Percentiles rank a stretch among this genome's conserved stretches.
Conservation (phyloP, 345 rosid species). For the Eucalyptus lansdowneana region DNA sequence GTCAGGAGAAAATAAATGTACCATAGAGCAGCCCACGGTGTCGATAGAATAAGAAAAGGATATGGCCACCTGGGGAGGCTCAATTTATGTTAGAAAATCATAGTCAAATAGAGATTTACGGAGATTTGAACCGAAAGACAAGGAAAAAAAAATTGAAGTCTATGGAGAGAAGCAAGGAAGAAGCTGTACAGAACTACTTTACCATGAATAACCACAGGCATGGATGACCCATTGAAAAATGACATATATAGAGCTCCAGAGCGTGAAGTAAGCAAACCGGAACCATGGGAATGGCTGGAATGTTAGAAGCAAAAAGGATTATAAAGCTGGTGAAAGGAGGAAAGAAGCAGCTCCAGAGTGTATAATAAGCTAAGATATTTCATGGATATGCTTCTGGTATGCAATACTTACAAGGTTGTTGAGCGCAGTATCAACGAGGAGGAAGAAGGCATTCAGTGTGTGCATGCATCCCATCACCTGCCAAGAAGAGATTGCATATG, state of each 20-base stretch:
- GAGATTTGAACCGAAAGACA: neutral
- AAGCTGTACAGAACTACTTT: neutral
- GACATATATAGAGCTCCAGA: conserved; percentile 69
- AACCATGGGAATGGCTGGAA: conserved; percentile 75
- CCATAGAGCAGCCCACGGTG: conserved; percentile 74
- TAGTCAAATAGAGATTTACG: no score
- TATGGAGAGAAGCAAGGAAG: neutral
- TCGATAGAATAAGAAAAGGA: conserved; percentile 60
- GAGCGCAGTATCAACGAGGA: conserved; percentile 51
- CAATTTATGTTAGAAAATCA: neutral
- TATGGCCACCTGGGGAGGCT: conserved; percentile 76
- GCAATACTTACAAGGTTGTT: conserved; percentile 56
- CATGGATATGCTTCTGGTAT: neutral
- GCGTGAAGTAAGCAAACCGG: conserved; percentile 67
- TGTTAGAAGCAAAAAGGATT: neutral
- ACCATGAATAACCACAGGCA: conserved; percentile 76
- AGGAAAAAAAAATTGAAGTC: neutral
- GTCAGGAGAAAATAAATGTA: neutral
- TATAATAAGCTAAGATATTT: neutral
- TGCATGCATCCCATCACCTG: conserved; percentile 92
- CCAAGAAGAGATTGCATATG: neutral
- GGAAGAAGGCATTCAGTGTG: conserved; percentile 44
- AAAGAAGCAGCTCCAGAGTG: neutral
- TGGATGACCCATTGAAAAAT: conserved; percentile 83
- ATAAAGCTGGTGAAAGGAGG: neutral